Percentiles rank a stretch among this genome's conserved stretches.
Evolutionary conservation across 2,329 filamentous ascomycete species (phyloP).

Genomic region (Canariomyces notabilis): DNA sequence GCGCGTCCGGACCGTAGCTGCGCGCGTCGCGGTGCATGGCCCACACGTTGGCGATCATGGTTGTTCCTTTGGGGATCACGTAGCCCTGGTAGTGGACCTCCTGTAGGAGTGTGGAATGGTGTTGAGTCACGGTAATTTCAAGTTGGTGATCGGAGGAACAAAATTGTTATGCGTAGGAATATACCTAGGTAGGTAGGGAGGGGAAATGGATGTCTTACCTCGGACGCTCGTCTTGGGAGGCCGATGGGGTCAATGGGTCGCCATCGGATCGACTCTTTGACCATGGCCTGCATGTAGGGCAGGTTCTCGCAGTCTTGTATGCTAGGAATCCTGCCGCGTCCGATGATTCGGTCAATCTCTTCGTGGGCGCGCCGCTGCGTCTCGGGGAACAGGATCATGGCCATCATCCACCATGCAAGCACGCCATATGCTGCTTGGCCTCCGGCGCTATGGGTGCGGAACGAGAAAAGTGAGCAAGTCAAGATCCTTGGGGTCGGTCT

Average conservation of each 20-base stretch:
- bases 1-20: not conserved
- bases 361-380: not conserved
- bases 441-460: not conserved
- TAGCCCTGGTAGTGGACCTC: not conserved
- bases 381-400: not conserved
- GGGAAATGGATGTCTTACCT: not conserved
- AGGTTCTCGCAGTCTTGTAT: not conserved
- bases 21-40: conserved; percentile 1
- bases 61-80: not conserved
- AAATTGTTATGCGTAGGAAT: no score
- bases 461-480: no score
- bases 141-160: no score
- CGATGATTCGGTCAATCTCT: not conserved
- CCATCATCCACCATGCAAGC: not conserved
- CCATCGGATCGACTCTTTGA: not conserved
- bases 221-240: not conserved
- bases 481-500: no score
- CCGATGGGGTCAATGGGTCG: no score
- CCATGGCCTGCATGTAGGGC: not conserved
- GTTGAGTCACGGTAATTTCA: no score
- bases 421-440: not conserved
- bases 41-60: not conserved
- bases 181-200: no score
- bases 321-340: not conserved
- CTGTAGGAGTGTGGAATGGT: no score